Evolutionary conservation across 2,329 filamentous ascomycete genomes (phyloP).

Genomic region (Colletotrichum lentis): DNA sequence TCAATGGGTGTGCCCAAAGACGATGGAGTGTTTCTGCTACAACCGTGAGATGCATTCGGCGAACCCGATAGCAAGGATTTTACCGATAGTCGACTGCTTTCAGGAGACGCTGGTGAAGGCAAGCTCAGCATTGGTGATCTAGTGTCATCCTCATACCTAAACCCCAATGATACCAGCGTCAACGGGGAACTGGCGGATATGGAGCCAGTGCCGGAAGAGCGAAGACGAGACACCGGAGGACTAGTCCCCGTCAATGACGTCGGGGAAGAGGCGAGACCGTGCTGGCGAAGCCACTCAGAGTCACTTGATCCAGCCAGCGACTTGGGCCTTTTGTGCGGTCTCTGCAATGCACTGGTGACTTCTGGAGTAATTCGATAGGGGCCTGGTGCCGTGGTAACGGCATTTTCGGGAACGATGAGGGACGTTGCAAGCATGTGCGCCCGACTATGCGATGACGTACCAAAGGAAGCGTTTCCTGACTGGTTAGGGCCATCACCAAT

Average conservation of each 20-base stretch:
- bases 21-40: conserved; percentile 39
- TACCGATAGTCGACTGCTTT: conserved; percentile 64
- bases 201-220: conserved; percentile 42
- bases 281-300: neutral
- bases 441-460: conserved; percentile 1
- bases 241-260: conserved; percentile 20
- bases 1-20: conserved; percentile 40
- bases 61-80: conserved; percentile 69
- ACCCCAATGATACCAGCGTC: conserved; percentile 52
- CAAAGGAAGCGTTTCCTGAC: neutral
- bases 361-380: neutral
- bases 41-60: conserved; percentile 46
- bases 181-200: conserved; percentile 48
- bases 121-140: conserved; percentile 40
- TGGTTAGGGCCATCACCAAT: neutral
- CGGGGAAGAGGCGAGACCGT: conserved; percentile 23
- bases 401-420: conserved; percentile 6
- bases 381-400: neutral
- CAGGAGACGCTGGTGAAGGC: conserved; percentile 40
- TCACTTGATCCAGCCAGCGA: conserved; percentile 29
- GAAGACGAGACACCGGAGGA: conserved; percentile 36
- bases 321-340: conserved; percentile 31
- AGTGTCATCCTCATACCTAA: conserved; percentile 50
- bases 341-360: neutral
- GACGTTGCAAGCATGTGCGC: neutral